Base-by-base conservation (phyloP, 768 basidiomycete genomes). In the Baorangia bicolor region DNA sequence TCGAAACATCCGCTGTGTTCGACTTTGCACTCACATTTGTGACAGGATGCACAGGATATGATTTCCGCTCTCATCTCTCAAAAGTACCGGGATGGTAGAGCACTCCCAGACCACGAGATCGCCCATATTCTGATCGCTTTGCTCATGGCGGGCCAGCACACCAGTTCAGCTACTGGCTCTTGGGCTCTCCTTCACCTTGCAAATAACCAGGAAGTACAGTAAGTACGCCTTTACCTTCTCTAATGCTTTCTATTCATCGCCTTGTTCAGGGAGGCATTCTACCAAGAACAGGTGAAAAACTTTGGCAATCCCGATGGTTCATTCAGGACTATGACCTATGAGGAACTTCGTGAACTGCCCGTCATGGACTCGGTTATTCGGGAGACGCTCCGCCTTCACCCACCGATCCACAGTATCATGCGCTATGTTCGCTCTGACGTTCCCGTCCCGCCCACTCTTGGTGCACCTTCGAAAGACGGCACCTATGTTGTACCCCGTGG, bases 91-190 rank as follows among this genome's bases (percentile, higher is more conserved):
- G 80, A 83, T 62, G 97, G 97, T 53, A 78, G 81, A 42, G 68
- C 78, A 2, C 79, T 98, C 38, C 81, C 79, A 57, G 94, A 99
- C 67, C 87, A 90, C 62, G 93, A 98, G 72, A 89, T 98, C 56
- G 94, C 97, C 0, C 97, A 98, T 69, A 95, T 99, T 68, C 86
- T 99, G 88, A 99, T 98, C 66, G 97, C 97, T 16, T 83, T 99
- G 43, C 86, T 99, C 60, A 98, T 99, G 97, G 97, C 97, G 41
- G 97, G 97, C 37, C 97, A 99, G 75, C 97, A 99, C 74, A 99
- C 97, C 0, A 92, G 90, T 64, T 97, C 97, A 14, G 88, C 97
- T 2, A 88, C 92, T 21, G 86, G 86, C 31, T 88, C 94, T 11
- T 99, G 97, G 97, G 70, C 87, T 16, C 78, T 98, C 37, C 82